These are phyloP conservation scores for Lophiotrema nucula DNA, from an alignment of 495 filamentous ascomycete species.

Conservation along the genomic window DNA sequence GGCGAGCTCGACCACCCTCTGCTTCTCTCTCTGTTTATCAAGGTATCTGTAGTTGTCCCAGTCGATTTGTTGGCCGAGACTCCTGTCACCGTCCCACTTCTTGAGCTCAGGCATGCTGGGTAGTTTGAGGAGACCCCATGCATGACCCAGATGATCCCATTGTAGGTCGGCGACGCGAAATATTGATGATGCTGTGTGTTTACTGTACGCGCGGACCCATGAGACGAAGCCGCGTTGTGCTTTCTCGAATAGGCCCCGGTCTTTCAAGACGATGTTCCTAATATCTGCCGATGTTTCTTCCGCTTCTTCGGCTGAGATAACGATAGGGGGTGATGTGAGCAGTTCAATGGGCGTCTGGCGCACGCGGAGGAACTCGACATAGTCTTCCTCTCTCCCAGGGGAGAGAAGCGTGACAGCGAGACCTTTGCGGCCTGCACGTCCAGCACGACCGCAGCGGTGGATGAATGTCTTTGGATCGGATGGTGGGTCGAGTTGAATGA, in stretches of 20 bases:
- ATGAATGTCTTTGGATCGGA: conserved; percentile 93
- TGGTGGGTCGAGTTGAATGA: conserved; percentile 88
- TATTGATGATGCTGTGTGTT: conserved; percentile 86
- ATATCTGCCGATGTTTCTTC: conserved; percentile 53
- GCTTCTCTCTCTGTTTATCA: conserved; percentile 74
- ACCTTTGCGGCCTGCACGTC: conserved; percentile 81
- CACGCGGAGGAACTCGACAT: conserved; percentile 80
- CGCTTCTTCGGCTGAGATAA: conserved; percentile 57
- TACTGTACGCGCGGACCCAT: conserved; percentile 86
- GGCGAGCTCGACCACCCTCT: conserved; percentile 55
- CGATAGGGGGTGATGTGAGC: conserved; percentile 51
- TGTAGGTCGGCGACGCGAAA: conserved; percentile 80
- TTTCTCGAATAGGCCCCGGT: conserved; percentile 85
- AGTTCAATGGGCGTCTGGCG: conserved; percentile 82
- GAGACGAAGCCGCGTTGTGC: conserved; percentile 87
- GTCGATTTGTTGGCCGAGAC: conserved; percentile 61
- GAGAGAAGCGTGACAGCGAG: conserved; percentile 82
- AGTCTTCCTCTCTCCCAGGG: conserved; percentile 82
- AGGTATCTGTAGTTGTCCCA: conserved; percentile 66
- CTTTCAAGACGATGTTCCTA: conserved; percentile 59
- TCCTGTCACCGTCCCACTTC: conserved; percentile 62
- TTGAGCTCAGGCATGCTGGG: conserved; percentile 94
- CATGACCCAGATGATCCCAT: conserved; percentile 76
- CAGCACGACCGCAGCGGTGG: conserved; percentile 90
- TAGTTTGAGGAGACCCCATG: conserved; percentile 79